Evolutionary conservation across 371 early-diverging fungal species (phyloP).

Genomic region (Zychaea mexicana): DNA sequence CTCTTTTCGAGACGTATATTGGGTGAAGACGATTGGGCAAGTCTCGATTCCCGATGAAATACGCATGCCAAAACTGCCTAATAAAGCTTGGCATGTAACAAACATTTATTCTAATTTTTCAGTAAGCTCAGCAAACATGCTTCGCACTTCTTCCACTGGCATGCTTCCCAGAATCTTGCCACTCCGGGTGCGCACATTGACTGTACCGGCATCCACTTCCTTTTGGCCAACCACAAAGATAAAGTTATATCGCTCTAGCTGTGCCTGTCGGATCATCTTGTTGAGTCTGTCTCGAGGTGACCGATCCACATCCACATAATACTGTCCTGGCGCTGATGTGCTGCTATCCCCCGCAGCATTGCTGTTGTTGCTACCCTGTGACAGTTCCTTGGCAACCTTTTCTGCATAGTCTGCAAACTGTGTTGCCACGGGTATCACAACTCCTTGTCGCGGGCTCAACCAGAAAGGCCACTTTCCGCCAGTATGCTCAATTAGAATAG

Average conservation of each 20-base stretch:
- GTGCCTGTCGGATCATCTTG: slow-evolving; percentile 97
- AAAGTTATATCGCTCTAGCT: slow-evolving; percentile 89
- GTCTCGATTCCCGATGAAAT: not conserved
- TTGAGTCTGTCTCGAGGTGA: slow-evolving; percentile 83
- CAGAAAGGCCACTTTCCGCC: slow-evolving; percentile 98
- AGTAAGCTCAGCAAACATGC: slow-evolving; percentile 46
- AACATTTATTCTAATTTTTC: slow-evolving; percentile 34
- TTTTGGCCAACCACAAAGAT: slow-evolving; percentile 94
- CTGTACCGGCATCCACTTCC: slow-evolving; percentile 81
- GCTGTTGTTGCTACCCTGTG: slow-evolving; percentile 21
- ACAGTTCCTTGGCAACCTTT: slow-evolving; percentile 39
- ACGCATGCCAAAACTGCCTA: not conserved
- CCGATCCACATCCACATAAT: slow-evolving; percentile 81
- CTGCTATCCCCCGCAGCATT: slow-evolving; percentile 6
- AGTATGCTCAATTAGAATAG: slow-evolving; percentile 91
- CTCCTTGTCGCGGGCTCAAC: slow-evolving; percentile 96
- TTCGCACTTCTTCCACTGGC: slow-evolving; percentile 43
- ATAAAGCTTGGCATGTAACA: not conserved
- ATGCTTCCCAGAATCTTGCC: slow-evolving; percentile 55
- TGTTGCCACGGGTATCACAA: slow-evolving; percentile 84
- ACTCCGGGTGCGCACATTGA: slow-evolving; percentile 85
- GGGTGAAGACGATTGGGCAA: not conserved
- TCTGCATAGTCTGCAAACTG: slow-evolving; percentile 51
- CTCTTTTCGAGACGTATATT: not conserved
- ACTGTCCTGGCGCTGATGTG: slow-evolving; percentile 25